Conservation (phyloP, 2,329 filamentous ascomycete species). For the Amphichorda felina region DNA sequence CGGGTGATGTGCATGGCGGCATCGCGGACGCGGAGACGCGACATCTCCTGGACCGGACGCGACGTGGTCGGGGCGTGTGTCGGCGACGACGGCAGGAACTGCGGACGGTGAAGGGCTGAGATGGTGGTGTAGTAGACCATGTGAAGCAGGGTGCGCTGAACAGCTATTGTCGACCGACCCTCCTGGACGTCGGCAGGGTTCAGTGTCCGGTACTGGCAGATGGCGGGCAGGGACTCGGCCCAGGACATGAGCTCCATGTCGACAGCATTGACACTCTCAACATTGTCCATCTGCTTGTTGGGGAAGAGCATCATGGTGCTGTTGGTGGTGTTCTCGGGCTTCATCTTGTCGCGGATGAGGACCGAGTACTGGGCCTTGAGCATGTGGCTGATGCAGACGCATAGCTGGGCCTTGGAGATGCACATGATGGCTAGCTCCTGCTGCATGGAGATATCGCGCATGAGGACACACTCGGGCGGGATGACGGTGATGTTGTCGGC, state of each 20-base stretch:
- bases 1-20: slow-evolving; percentile 78
- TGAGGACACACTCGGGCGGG: slow-evolving; percentile 55
- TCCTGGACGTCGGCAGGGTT: slow-evolving; percentile 43
- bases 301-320: slow-evolving; percentile 83
- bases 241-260: slow-evolving; percentile 71
- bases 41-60: slow-evolving; percentile 68
- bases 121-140: slow-evolving; percentile 91
- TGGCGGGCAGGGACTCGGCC: slow-evolving; percentile 58
- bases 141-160: slow-evolving; percentile 79
- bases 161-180: slow-evolving; percentile 44
- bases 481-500: slow-evolving; percentile 58
- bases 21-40: slow-evolving; percentile 69
- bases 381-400: slow-evolving; percentile 80
- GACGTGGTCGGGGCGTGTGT: slow-evolving; percentile 37
- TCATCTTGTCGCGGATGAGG: slow-evolving; percentile 70
- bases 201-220: slow-evolving; percentile 55
- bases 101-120: slow-evolving; percentile 81
- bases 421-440: slow-evolving; percentile 75
- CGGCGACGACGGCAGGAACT: slow-evolving; percentile 69
- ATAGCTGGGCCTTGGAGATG: slow-evolving; percentile 83
- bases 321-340: slow-evolving; percentile 62
- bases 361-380: slow-evolving; percentile 88
- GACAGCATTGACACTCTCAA: slow-evolving; percentile 66
- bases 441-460: slow-evolving; percentile 63
- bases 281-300: slow-evolving; percentile 75